These are phyloP conservation scores for Monosporascus sp. DNA, from an alignment of 2,329 filamentous ascomycete species.

Conservation along the genomic window DNA sequence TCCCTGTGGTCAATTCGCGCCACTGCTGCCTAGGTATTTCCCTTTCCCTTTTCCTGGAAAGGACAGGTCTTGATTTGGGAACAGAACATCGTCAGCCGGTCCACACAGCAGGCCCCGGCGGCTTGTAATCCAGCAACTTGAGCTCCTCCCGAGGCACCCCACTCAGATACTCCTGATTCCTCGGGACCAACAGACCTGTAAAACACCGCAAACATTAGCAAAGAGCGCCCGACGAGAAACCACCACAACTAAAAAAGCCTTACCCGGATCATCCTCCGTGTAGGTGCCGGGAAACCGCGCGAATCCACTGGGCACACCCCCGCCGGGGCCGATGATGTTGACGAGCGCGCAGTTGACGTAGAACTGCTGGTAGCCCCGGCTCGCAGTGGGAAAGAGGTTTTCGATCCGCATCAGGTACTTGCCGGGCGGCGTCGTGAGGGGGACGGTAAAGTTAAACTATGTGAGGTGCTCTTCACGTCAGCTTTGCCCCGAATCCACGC, in stretches of 20 bases:
- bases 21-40: too few relatives aligned
- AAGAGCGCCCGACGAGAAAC: too few relatives aligned
- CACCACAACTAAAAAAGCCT: background rate
- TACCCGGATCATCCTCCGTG: background rate
- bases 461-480: background rate
- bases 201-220: too few relatives aligned
- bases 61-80: too few relatives aligned
- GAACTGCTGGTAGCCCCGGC: background rate
- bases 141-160: background rate
- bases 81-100: background rate
- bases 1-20: too few relatives aligned
- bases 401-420: slow-evolving; percentile 4
- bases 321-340: slow-evolving; percentile 2
- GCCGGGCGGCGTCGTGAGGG: slow-evolving; percentile 5
- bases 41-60: too few relatives aligned
- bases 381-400: background rate
- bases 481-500: background rate
- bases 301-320: background rate
- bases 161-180: too few relatives aligned
- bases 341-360: slow-evolving; percentile 2
- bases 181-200: too few relatives aligned
- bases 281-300: slow-evolving; percentile 1
- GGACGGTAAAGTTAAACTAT: slow-evolving; percentile 6
- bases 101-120: background rate
- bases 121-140: background rate